Conservation (phyloP, 2,329 filamentous ascomycete species). For the Xylaria sp. region DNA sequence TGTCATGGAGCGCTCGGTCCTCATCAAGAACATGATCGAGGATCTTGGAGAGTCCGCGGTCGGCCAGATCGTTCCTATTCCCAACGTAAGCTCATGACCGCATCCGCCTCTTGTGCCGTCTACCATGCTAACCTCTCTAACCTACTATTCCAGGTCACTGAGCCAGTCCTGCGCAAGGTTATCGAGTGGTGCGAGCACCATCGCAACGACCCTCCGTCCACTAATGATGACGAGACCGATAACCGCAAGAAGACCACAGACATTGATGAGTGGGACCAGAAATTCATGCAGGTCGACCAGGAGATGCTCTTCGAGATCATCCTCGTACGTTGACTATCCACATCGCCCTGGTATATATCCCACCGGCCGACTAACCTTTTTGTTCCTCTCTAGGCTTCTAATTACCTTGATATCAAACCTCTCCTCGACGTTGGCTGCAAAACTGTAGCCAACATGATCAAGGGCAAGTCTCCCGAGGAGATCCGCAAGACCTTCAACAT, state of each 20-base stretch:
- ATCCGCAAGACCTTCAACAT: slow-evolving; percentile 99
- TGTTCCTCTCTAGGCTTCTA: slow-evolving; percentile 75
- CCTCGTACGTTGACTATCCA: slow-evolving; percentile 69
- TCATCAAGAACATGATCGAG: slow-evolving; percentile 99
- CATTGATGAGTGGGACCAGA: slow-evolving; percentile 99
- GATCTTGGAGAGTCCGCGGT: slow-evolving; percentile 78
- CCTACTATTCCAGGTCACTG: slow-evolving; percentile 74
- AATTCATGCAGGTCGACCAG: slow-evolving; percentile 99
- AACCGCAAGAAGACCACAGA: slow-evolving; percentile 98
- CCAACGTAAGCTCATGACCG: slow-evolving; percentile 68
- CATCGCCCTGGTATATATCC: background rate
- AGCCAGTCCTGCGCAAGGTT: slow-evolving; percentile 93
- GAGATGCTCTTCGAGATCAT: slow-evolving; percentile 99
- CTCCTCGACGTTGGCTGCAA: slow-evolving; percentile 98
- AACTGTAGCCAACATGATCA: slow-evolving; percentile 99
- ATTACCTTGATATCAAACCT: slow-evolving; percentile 99
- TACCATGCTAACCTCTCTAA: slow-evolving; percentile 31
- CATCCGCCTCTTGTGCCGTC: background rate
- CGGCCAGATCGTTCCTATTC: slow-evolving; percentile 83
- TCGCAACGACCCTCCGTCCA: slow-evolving; percentile 84
- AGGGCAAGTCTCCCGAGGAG: slow-evolving; percentile 99
- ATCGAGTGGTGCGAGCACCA: slow-evolving; percentile 99
- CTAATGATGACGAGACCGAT: slow-evolving; percentile 89
- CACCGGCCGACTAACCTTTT: background rate
- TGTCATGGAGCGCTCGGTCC: slow-evolving; percentile 89